Evolutionary conservation across 129 eudicot species (phyloP), one percentile per base, ranked within the genome.

Genomic region (Ambrosia trifida): DNA sequence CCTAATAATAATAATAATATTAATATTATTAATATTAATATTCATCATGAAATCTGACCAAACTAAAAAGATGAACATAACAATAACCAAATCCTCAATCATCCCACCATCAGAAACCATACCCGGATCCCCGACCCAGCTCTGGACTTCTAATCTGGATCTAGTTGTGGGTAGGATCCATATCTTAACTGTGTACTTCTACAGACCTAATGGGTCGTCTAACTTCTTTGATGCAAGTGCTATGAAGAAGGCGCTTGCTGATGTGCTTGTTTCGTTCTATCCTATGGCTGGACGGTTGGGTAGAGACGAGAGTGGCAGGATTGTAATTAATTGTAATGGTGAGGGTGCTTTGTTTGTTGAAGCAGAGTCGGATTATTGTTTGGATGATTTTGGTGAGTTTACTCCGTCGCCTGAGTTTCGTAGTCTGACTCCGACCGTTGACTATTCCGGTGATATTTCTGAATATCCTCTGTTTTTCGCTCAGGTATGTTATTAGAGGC

Each of bases 141-240:
- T 84, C 4, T 85, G 89, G 89, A 78, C 72, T 72, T 85, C 89
- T 2, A 81, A 85, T 69, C 16, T 85, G 72, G 89, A 85, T 40
- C 20, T 81, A 4, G 70, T 81, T 33, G 85, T 81, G 1, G 81
- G 81, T 4, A 60, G 83, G 12, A 70, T 78, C 32, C 89, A 85
- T 41, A 74, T 75, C 5, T 64, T 78, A 3, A 78, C 85, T 4
- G 83, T 85, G 0, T 83, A 79, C 17, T 76, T 83, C 70, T 83
- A 79, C 84, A 40, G 70, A 17, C 84, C 86, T 17, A 82, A 70
- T 3, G 83, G 80, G n/a, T 82, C 83, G 4, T 18, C 61, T 0
- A 78, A 54, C n/a, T 78, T 71, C 61, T 78, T 78, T 51, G 82
- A 78, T 50, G 32, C 82, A 7, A 53, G 32, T 28, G 68, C 35